Conservation (phyloP, 805 yeast species). For the Candida pseudofarinosa region DNA sequence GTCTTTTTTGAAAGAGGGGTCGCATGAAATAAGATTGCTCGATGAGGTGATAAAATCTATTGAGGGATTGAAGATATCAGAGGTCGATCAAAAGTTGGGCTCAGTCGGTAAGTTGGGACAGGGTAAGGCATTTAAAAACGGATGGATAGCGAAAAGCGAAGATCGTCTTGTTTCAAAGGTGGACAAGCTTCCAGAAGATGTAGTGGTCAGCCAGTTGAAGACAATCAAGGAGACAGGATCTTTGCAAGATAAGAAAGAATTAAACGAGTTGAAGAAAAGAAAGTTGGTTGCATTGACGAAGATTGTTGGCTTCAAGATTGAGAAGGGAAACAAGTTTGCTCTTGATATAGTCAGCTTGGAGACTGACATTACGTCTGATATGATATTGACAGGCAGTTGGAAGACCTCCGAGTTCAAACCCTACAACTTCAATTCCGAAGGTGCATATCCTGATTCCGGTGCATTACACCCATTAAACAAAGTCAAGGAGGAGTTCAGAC, state of each 20-base stretch:
- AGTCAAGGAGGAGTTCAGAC: slow-evolving; percentile 96
- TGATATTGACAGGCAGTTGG: slow-evolving; percentile 84
- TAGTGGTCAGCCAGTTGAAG: slow-evolving; percentile 60
- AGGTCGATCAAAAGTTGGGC: slow-evolving; percentile 70
- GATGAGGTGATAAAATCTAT: slow-evolving; percentile 67
- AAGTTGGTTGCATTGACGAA: slow-evolving; percentile 73
- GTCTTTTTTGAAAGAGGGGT: slow-evolving; percentile 74
- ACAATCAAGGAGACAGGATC: slow-evolving; percentile 54
- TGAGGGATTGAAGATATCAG: slow-evolving; percentile 79
- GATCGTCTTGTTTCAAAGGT: slow-evolving; percentile 68
- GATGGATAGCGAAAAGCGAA: slow-evolving; percentile 90
- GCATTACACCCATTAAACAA: slow-evolving; percentile 95
- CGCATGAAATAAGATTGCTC: slow-evolving; percentile 83
- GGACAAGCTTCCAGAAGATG: slow-evolving; percentile 56
- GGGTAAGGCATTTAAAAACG: slow-evolving; percentile 95
- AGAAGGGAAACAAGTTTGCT: slow-evolving; percentile 82
- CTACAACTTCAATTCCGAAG: slow-evolving; percentile 94
- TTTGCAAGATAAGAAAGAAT: slow-evolving; percentile 58
- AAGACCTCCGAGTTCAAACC: slow-evolving; percentile 82
- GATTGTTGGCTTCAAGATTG: slow-evolving; percentile 67
- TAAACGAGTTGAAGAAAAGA: slow-evolving; percentile 88
- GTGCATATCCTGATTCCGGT: slow-evolving; percentile 80
- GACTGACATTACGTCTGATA: slow-evolving; percentile 92
- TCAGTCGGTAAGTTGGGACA: slow-evolving; percentile 88
- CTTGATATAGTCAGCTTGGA: slow-evolving; percentile 75